Evolutionary conservation across 768 basidiomycete genomes (phyloP), one percentile per base, ranked within the genome.

Genomic region (Leccinellum albellum): DNA sequence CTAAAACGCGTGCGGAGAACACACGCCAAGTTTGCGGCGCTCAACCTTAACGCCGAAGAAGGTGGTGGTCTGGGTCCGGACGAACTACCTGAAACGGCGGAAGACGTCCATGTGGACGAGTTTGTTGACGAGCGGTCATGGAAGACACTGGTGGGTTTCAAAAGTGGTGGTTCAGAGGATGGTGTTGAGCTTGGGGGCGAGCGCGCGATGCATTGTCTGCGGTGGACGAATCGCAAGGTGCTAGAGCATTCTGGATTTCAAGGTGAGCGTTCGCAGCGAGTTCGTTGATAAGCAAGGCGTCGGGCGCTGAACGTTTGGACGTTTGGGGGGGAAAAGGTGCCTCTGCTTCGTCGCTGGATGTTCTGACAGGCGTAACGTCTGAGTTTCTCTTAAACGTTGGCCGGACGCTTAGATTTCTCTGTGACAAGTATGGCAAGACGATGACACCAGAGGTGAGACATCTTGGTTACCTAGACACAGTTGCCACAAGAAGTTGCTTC

Each of bases 221-320:
- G 78, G 62, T 92, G 86, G 90, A 82, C 84, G 80, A 77, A 82
- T 23, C 74, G 75, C 53, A 93, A 91, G 75, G 79, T 96, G 51
- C 66, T 97, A 64, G 93, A 96, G 63, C 95, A 97, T 76, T 79
- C 81, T 49, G 94, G 94, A 2, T 97, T 97, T 66, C 95, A 97
- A 79, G 91, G 94, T 89, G 55, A 55, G 85, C 73, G 56, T 15
- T 44, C 21, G 40, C 31, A 29, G 54, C 21, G 32, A 26, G 37
- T 4, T 46, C 32, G 4, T 42, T 21, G 15, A 37, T 12, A 7
- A 29, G 37, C 29, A 26, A 46, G 29, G 32, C n/a, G 14, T 28
- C 37, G 48, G 12, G 31, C 6, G 15, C 54, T 59, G 50, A 68
- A 50, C 21, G n/a, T 45, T 35, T 44, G 45, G 44, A 24, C 28